phyloP scores from a whole-genome alignment of 2,329 filamentous ascomycete genomes.

The Drechslerella dactyloides region DNA sequence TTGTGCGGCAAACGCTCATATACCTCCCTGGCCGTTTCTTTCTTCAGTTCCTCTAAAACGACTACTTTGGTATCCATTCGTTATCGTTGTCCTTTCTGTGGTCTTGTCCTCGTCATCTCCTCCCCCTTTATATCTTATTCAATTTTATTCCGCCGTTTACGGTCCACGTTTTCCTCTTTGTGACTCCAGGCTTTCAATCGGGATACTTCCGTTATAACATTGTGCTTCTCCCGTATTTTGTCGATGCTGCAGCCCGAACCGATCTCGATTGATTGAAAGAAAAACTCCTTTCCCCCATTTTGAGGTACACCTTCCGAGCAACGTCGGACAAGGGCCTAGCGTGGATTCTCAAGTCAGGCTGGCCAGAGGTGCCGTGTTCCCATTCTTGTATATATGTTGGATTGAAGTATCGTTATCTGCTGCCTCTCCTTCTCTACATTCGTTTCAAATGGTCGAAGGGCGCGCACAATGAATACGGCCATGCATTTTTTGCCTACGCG shows the following conservation, averaged over 20 bases:
- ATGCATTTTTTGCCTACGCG: no score
- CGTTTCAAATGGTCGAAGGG: not conserved
- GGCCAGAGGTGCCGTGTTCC: not conserved
- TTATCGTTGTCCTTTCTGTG: not conserved
- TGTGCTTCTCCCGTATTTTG: not conserved
- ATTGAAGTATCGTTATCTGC: conserved; percentile 4
- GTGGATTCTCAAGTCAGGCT: no score
- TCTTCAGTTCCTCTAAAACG: conserved; percentile 4
- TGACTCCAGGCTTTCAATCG: not conserved
- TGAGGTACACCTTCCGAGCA: no score
- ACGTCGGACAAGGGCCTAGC: no score
- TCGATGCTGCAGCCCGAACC: not conserved
- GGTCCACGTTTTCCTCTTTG: not conserved
- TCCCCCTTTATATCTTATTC: not conserved
- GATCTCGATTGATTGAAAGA: not conserved
- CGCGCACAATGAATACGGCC: no score
- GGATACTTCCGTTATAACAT: not conserved
- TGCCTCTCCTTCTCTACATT: conserved; percentile 6
- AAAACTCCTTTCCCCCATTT: not conserved
- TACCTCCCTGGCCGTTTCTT: conserved; percentile 26
- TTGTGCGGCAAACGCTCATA: conserved; percentile 17
- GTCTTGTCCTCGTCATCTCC: not conserved
- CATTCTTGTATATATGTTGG: conserved; percentile 2
- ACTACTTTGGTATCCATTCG: not conserved
- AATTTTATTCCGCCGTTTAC: not conserved